Base-by-base conservation (phyloP, 169 alveolate genomes). In the Cryptosporidium sp. region DNA sequence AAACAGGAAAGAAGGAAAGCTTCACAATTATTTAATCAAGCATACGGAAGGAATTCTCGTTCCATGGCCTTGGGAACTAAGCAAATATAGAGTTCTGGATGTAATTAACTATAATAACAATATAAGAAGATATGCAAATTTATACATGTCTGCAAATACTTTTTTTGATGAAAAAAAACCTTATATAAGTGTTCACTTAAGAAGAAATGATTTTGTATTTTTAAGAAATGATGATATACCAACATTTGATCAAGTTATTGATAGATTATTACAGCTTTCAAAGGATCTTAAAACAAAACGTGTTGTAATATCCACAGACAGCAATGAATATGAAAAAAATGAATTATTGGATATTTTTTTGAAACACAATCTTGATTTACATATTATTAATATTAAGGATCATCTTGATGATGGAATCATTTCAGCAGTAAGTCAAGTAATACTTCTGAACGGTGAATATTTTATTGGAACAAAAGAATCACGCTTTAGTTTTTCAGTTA, bases 381-480 rank as follows among this genome's bases (percentile, higher is more conserved):
- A 80, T 12, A 80, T 80, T 23, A 80, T 42, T 21, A 21, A 21
- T 21, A 12, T 42, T 26, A 18, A 48, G 4, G 42, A 23, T n/a
- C 6, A 67, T 12, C 16, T 67, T 12, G 89, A 80, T 9, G 89
- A 80, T 80, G 89, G 89, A 62, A 42, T 80, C 7, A 45, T 80
- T 35, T 60, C 89, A 8, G 89, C 89, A 33, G 60, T 80, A 29
- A 60, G 75, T 67, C 89, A 80, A 80, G 33, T 42, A n/a, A 67
- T 80, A 7, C 60, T 80, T 42, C 33, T 80, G 42, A 35, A 65
- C 16, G 75, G 80, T 9, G 68, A 80, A 10, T 80, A 80, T 58
- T 80, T 80, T 35, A 65, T 80, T 29, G 89, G 89, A 42, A 80
- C 89, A 18, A 80, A 80, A 37, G 89, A 80, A 18, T 80, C 89